Percentiles rank a stretch among this genome's conserved stretches.
These are phyloP conservation scores for Tillandsia leiboldiana DNA, from an alignment of 176 grass and related monocot species.

Conservation along the genomic window DNA sequence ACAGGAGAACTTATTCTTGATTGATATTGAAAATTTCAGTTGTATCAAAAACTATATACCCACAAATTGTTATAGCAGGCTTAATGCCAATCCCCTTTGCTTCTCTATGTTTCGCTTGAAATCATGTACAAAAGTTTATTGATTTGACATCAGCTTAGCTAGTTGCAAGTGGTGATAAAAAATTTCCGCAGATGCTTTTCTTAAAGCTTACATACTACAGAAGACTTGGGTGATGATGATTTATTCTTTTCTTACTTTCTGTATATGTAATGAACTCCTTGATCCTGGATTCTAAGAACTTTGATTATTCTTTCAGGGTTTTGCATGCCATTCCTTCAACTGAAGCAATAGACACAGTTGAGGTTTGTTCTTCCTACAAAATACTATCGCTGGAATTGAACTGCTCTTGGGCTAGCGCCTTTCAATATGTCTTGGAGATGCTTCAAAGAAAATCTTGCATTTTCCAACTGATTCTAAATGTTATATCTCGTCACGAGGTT, in stretches of 20 bases:
- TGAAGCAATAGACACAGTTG: slow-evolving; percentile 75
- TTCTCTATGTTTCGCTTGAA: neutral
- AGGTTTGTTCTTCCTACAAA: slow-evolving; percentile 44
- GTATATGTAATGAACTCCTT: slow-evolving; percentile 1
- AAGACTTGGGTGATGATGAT: too few species aligned
- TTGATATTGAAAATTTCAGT: too few species aligned
- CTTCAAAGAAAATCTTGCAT: neutral
- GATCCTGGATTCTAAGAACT: too few species aligned
- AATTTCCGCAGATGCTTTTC: too few species aligned
- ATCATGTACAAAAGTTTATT: too few species aligned
- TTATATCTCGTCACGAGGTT: too few species aligned
- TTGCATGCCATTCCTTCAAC: slow-evolving; percentile 74
- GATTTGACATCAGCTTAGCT: too few species aligned
- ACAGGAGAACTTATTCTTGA: too few species aligned
- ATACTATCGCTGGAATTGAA: neutral
- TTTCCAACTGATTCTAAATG: too few species aligned
- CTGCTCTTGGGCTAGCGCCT: neutral
- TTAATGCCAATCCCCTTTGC: neutral
- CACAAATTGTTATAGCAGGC: neutral
- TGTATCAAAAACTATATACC: too few species aligned
- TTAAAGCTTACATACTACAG: too few species aligned
- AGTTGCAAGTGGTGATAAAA: too few species aligned
- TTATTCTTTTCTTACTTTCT: neutral
- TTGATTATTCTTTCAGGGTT: slow-evolving; percentile 46
- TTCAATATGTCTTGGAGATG: neutral